Percentiles rank a stretch among this genome's conserved stretches.
These are phyloP conservation scores for Chaetoscypha palmicola DNA, from an alignment of 2,329 filamentous ascomycete species.

Conservation along the genomic window DNA sequence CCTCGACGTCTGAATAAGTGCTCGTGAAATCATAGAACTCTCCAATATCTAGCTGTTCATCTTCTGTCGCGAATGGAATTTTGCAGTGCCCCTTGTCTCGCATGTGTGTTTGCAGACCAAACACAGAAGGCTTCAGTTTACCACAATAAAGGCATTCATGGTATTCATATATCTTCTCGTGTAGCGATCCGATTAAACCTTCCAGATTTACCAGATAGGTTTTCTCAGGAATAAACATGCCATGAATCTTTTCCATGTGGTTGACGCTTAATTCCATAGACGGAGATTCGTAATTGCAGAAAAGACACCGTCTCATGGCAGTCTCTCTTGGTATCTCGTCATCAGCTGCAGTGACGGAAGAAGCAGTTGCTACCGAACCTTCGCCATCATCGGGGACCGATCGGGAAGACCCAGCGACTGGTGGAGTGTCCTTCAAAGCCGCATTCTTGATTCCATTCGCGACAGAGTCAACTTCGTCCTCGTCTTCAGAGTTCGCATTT, in stretches of 20 bases:
- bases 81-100: conserved; percentile 94
- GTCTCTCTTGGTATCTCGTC: conserved; percentile 37
- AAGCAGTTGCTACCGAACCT: conserved; percentile 21
- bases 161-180: conserved; percentile 70
- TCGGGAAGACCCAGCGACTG: conserved; percentile 20
- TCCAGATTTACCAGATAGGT: conserved; percentile 76
- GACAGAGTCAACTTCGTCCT: conserved; percentile 70
- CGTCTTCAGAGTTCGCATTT: conserved; percentile 59
- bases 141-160: conserved; percentile 86
- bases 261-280: conserved; percentile 67
- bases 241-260: conserved; percentile 90
- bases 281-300: conserved; percentile 83
- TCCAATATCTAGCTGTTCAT: conserved; percentile 87
- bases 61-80: conserved; percentile 83
- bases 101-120: conserved; percentile 93
- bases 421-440: conserved; percentile 34
- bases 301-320: conserved; percentile 57
- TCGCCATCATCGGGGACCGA: conserved; percentile 16
- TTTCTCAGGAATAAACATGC: conserved; percentile 93
- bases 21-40: conserved; percentile 96
- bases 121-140: conserved; percentile 69
- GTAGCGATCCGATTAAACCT: conserved; percentile 70
- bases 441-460: conserved; percentile 70
- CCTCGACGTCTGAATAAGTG: conserved; percentile 80
- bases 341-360: conserved; percentile 27